A percentile compares a stretch with the other conserved stretches of the same genome.
Conservation (phyloP, 106 monocot genomes). For the Platanthera zijinensis region DNA sequence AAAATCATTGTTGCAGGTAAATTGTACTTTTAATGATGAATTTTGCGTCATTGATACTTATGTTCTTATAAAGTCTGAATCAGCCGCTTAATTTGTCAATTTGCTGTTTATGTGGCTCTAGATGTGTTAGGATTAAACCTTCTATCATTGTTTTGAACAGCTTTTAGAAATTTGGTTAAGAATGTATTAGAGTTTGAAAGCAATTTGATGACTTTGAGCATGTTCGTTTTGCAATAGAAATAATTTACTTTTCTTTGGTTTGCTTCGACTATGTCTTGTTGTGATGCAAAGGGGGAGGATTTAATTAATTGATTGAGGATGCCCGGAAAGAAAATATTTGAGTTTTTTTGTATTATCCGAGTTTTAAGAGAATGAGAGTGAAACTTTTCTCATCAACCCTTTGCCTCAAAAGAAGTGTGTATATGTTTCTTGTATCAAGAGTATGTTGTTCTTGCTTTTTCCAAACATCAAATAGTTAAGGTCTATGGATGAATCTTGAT, state of each 20-base stretch:
- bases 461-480: too few species aligned
- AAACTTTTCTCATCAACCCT: too few species aligned
- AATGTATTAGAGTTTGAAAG: background rate
- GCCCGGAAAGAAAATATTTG: background rate
- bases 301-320: background rate
- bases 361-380: too few species aligned
- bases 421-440: too few species aligned
- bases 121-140: background rate
- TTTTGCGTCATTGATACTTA: background rate
- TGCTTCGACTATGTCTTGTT: too few species aligned
- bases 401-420: too few species aligned
- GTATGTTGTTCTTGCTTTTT: too few species aligned
- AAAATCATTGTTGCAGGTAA: constrained; percentile 10
- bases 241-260: too few species aligned
- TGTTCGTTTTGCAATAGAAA: background rate
- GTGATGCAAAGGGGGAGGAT: too few species aligned
- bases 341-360: background rate
- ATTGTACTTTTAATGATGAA: background rate
- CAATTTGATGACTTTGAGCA: background rate
- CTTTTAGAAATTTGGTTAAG: background rate
- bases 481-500: too few species aligned
- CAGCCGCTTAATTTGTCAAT: background rate
- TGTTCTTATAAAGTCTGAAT: background rate
- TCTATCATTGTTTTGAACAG: background rate
- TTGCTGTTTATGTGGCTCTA: background rate